Evolutionary conservation across 2,329 filamentous ascomycete genomes (phyloP), one percentile per base, ranked within the genome.

Genomic region (Beauveria caledonica): DNA sequence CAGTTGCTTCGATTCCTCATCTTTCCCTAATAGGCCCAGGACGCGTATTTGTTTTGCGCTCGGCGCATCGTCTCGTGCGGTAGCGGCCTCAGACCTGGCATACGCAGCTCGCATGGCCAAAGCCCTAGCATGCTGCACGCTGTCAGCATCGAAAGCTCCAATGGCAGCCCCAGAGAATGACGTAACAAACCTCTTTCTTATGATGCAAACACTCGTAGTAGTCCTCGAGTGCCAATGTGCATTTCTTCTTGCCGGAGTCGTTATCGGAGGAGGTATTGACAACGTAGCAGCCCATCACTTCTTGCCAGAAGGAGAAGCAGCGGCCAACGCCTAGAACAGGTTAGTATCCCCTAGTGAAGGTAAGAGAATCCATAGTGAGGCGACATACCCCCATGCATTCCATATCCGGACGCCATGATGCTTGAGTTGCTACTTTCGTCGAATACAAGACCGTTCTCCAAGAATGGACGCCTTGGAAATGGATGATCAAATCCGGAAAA

Each of bases 271-370:
- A 84, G 60, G 91, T 91, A 80, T 97, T 97, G 72, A 96, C 87
- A 63, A 97, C 92, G 76, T 99, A 99, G 85, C 94, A 99, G 70
- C 92, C 92, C 73, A 99, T 89, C 66, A 97, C 86, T 78, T 99
- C 94, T 79, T 99, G 94, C 94, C 94, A 99, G 85, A 97, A 99
- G 73, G 92, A 90, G 81, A 96, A 97, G 86, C 94, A 99, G 76
- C 93, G 90, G 68, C 79, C 79, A 64, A 83, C 81, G 69, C 83
- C 83, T 86, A 54, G 60, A 25, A 25, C n/a, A 17, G n/a, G 29
- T 48, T 10, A 54, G 54, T 23, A 39, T 25, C 19, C 4, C 5
- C 36, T 36, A 33, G 25, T 42, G 19, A 17, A 36, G 25, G 27
- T 4, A 17, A 8, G 2, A 11, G n/a, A 13, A 27, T 21, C 6